These are phyloP conservation scores for Pouteria campechiana DNA, from an alignment of 179 eudicot genomes.

Conservation along the genomic window DNA sequence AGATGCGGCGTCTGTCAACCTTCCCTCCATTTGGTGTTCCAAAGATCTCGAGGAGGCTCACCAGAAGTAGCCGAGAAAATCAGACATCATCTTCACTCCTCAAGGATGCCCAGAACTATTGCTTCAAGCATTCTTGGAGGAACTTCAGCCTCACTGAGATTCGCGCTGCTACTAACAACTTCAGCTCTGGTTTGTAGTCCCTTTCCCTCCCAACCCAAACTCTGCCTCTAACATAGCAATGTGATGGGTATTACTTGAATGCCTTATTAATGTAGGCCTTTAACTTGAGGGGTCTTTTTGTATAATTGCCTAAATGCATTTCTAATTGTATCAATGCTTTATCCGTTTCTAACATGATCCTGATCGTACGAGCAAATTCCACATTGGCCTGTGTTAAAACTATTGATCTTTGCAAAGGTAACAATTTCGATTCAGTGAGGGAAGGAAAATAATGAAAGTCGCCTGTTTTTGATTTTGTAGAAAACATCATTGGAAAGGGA, in stretches of 20 bases:
- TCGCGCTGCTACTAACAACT: slow-evolving; percentile 58
- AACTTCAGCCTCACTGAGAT: slow-evolving; percentile 58
- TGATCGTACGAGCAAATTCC: too few species aligned
- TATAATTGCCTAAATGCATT: too few species aligned
- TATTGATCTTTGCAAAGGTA: too few species aligned
- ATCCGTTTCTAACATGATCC: too few species aligned
- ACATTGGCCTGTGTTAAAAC: too few species aligned
- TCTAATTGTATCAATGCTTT: too few species aligned
- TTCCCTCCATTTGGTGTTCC: slow-evolving; percentile 29
- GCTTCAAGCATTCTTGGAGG: slow-evolving; percentile 46
- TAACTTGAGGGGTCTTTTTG: too few species aligned
- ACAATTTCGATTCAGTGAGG: too few species aligned
- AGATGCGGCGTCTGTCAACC: slow-evolving; percentile 31
- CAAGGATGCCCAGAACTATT: slow-evolving; percentile 18
- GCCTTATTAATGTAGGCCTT: too few species aligned
- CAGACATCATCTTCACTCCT: background rate
- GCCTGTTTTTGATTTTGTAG: slow-evolving; percentile 17
- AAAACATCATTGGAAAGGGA: slow-evolving; percentile 68
- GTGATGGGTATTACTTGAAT: background rate
- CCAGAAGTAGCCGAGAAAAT: slow-evolving; percentile 16
- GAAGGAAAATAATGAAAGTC: background rate
- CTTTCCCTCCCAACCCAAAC: background rate
- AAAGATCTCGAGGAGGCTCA: slow-evolving; percentile 26
- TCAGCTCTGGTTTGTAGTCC: slow-evolving; percentile 41
- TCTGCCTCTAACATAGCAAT: too few species aligned